Evolutionary conservation across 2,329 filamentous ascomycete genomes (phyloP).

Genomic region (Madurella fahalii): DNA sequence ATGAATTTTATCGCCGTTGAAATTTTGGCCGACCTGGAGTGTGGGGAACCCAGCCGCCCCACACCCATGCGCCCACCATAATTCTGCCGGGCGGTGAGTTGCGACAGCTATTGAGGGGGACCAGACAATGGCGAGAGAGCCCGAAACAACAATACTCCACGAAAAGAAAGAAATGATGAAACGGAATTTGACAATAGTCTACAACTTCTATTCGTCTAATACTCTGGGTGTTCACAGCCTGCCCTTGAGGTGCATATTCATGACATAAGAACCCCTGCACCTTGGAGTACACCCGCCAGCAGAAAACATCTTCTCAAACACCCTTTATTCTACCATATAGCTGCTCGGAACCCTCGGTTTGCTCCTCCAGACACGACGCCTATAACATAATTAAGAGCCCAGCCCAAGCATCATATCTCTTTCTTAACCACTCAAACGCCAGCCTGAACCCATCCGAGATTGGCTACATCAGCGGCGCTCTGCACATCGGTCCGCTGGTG

Average conservation of each 20-base stretch:
- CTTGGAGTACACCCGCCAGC: too few relatives aligned
- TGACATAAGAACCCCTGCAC: too few relatives aligned
- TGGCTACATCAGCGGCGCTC: slow-evolving; percentile 19
- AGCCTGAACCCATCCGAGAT: neutral
- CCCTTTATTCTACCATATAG: too few relatives aligned
- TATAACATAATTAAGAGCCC: neutral
- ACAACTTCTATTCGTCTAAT: too few relatives aligned
- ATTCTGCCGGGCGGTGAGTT: slow-evolving; percentile 28
- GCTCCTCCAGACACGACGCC: neutral
- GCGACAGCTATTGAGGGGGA: neutral
- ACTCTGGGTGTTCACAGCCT: too few relatives aligned
- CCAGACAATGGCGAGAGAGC: too few relatives aligned
- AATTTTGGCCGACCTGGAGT: slow-evolving; percentile 29
- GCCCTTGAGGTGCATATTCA: too few relatives aligned
- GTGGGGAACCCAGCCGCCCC: slow-evolving; percentile 18
- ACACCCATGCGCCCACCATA: slow-evolving; percentile 10
- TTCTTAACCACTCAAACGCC: slow-evolving; percentile 3
- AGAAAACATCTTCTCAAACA: too few relatives aligned
- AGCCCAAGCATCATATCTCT: neutral
- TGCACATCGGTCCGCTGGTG: slow-evolving; percentile 10
- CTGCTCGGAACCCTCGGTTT: too few relatives aligned
- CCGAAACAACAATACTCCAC: neutral
- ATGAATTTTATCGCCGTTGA: slow-evolving; percentile 28
- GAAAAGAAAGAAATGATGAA: neutral
- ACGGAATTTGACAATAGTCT: too few relatives aligned